phyloP scores from a whole-genome alignment of 2,329 filamentous ascomycete species.

The Annulohypoxylon truncatum region DNA sequence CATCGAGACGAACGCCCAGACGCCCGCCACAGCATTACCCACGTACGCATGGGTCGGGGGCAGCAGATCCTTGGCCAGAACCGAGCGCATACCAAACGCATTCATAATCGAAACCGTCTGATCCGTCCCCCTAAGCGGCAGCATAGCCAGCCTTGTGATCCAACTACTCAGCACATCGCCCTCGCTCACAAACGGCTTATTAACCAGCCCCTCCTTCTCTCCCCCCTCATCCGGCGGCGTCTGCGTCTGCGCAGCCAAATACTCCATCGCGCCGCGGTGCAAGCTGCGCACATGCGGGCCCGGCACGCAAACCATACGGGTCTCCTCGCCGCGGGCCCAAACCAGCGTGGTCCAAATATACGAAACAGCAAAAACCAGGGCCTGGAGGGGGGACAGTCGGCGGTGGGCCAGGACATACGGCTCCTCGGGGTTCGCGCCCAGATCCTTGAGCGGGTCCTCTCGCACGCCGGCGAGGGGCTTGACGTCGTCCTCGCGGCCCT shows the following conservation, averaged over 20 bases:
- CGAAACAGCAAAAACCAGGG: slow-evolving; percentile 51
- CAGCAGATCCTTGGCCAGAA: slow-evolving; percentile 48
- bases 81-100: slow-evolving; percentile 53
- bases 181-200: slow-evolving; percentile 57
- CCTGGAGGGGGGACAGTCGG: slow-evolving; percentile 44
- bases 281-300: slow-evolving; percentile 47
- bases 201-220: background rate
- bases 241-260: slow-evolving; percentile 37
- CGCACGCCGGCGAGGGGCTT: slow-evolving; percentile 50
- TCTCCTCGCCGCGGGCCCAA: slow-evolving; percentile 49
- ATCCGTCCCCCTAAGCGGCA: slow-evolving; percentile 40
- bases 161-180: slow-evolving; percentile 59
- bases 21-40: slow-evolving; percentile 37
- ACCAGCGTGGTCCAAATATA: slow-evolving; percentile 51
- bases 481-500: slow-evolving; percentile 57
- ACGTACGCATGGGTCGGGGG: slow-evolving; percentile 44
- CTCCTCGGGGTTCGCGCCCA: slow-evolving; percentile 44
- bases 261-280: slow-evolving; percentile 48
- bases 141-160: slow-evolving; percentile 49
- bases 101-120: slow-evolving; percentile 54
- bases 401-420: slow-evolving; percentile 44
- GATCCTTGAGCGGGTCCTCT: slow-evolving; percentile 52
- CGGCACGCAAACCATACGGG: slow-evolving; percentile 56
- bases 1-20: slow-evolving; percentile 41
- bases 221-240: slow-evolving; percentile 23